Conservation (phyloP, 2,329 filamentous ascomycete genomes). For the Boeremia lycopersici region DNA sequence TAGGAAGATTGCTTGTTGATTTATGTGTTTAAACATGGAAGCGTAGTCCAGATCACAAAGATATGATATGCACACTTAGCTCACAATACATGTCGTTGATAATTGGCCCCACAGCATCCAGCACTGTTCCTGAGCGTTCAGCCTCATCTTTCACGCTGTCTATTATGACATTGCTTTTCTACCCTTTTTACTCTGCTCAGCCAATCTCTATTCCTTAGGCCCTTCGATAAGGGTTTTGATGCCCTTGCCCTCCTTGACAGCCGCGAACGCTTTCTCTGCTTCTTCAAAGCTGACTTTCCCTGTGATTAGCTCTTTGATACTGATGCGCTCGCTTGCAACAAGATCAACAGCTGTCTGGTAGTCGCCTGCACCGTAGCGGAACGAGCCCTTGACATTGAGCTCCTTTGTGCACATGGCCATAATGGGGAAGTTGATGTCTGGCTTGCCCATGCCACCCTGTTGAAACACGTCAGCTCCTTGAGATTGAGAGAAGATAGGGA, state of each 20-base stretch:
- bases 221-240: constrained; percentile 66
- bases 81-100: neutral
- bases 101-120: neutral
- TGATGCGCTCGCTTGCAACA: constrained; percentile 72
- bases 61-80: neutral
- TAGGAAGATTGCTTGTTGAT: too few species aligned
- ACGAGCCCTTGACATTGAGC: constrained; percentile 82
- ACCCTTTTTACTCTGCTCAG: neutral
- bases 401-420: constrained; percentile 90
- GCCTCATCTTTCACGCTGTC: neutral
- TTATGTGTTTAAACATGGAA: too few species aligned
- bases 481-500: neutral
- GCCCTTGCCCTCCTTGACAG: constrained; percentile 83
- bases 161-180: neutral
- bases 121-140: neutral
- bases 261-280: constrained; percentile 84
- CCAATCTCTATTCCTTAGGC: constrained; percentile 30
- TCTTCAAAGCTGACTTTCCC: constrained; percentile 77
- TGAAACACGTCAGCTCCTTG: neutral
- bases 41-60: too few species aligned
- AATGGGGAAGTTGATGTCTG: constrained; percentile 89
- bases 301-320: constrained; percentile 79
- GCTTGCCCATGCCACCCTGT: constrained; percentile 77
- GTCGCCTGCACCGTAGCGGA: constrained; percentile 87
- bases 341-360: constrained; percentile 84